Conservation (phyloP, 2,329 filamentous ascomycete species). For the Cercospora sp. region DNA sequence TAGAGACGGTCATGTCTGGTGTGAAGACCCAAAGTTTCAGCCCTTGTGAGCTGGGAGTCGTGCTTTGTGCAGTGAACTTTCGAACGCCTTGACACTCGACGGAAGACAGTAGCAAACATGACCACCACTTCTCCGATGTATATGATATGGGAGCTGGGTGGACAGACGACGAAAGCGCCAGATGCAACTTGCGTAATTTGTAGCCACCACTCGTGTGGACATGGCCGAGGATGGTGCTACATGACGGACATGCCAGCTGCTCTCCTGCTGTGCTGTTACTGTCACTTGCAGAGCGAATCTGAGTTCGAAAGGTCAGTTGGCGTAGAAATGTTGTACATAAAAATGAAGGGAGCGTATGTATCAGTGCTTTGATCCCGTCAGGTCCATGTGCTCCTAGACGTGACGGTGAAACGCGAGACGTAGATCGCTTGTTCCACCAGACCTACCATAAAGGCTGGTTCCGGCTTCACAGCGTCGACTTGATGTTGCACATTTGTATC, state of each 20-base stretch:
- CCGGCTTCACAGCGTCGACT: constrained; percentile 26
- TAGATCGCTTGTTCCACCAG: constrained; percentile 26
- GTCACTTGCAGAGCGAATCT: constrained; percentile 12
- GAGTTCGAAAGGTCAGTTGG: constrained; percentile 12
- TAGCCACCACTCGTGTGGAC: constrained; percentile 50
- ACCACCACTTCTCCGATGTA: constrained; percentile 48
- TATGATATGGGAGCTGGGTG: constrained; percentile 16
- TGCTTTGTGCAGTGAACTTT: constrained; percentile 61
- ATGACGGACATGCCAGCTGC: constrained; percentile 41
- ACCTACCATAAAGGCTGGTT: constrained; percentile 34
- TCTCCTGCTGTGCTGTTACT: not conserved
- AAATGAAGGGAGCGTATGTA: constrained; percentile 32
- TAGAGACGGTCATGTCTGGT: constrained; percentile 59
- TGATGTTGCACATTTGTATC: constrained; percentile 42
- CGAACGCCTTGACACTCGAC: constrained; percentile 58
- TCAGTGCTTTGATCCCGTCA: constrained; percentile 38
- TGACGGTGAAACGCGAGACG: constrained; percentile 37
- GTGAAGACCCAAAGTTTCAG: constrained; percentile 60
- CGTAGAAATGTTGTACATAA: not conserved
- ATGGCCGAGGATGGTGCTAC: constrained; percentile 41
- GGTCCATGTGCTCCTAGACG: constrained; percentile 36
- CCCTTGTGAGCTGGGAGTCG: not conserved
- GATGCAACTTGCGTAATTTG: constrained; percentile 35
- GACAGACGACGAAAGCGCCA: constrained; percentile 29
- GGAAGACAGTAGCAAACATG: constrained; percentile 57